Conservation (phyloP, 176 grass and related monocot genomes). For the Ananas comosus region DNA sequence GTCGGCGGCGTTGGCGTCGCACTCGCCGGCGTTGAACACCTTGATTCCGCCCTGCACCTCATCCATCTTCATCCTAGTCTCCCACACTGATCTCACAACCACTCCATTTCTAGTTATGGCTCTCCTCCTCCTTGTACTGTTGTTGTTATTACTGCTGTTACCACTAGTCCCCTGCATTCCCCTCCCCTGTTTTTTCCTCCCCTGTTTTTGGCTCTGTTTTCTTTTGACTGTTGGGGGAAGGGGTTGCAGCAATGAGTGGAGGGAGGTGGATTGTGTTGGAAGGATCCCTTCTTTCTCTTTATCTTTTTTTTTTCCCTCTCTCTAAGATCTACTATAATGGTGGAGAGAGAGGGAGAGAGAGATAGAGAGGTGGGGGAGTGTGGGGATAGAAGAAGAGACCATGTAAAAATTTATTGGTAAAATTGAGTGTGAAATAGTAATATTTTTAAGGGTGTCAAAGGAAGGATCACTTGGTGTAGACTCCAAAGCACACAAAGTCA, state of each 20-base stretch:
- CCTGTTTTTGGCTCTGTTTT: slow-evolving; percentile 10
- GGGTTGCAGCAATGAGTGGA: slow-evolving; percentile 18
- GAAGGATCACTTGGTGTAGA: background rate
- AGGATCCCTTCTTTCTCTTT: slow-evolving; percentile 17
- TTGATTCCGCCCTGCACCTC: slow-evolving; percentile 80
- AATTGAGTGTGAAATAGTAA: background rate
- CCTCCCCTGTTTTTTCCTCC: background rate
- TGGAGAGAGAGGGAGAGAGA: background rate
- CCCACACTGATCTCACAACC: slow-evolving; percentile 46
- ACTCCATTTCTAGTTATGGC: slow-evolving; percentile 27
- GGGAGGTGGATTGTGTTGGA: slow-evolving; percentile 28
- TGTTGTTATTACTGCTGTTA: background rate
- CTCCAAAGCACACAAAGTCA: background rate
- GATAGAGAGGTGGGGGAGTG: background rate
- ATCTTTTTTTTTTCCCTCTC: slow-evolving; percentile 14
- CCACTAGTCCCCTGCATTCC: slow-evolving; percentile 28
- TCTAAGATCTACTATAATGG: slow-evolving; percentile 18
- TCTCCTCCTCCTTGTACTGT: slow-evolving; percentile 37
- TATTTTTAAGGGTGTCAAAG: background rate
- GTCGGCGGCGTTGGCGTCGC: slow-evolving; percentile 36
- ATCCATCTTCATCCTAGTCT: slow-evolving; percentile 80
- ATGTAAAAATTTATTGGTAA: no score
- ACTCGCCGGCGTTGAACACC: slow-evolving; percentile 52
- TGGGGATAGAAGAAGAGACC: background rate
- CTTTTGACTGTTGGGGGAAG: background rate